Percentiles rank a stretch among this genome's conserved stretches.
phyloP scores from a whole-genome alignment of 2,329 filamentous ascomycete species.

The Fusarium algeriense region DNA sequence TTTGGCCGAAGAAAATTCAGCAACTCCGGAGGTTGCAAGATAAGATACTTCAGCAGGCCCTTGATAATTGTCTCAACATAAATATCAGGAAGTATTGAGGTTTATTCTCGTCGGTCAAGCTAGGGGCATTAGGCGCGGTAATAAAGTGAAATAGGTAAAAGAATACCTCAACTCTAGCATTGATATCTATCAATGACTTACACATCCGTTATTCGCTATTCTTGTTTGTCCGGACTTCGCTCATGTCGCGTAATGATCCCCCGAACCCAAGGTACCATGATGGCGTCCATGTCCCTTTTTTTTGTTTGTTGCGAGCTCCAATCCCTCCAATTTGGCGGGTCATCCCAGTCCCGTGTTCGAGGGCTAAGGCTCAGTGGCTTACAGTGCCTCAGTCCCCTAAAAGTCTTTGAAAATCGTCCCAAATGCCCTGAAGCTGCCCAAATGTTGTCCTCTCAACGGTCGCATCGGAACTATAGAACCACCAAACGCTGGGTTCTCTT shows the following conservation, averaged over 20 bases:
- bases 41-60: constrained; percentile 31
- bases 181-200: background rate
- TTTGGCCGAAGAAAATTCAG: constrained; percentile 29
- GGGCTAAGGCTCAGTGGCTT: constrained; percentile 8
- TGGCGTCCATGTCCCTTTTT: constrained; percentile 33
- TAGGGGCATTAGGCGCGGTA: background rate
- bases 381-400: constrained; percentile 20
- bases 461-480: constrained; percentile 19
- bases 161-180: background rate
- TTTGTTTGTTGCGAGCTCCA: constrained; percentile 16
- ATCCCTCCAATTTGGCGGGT: constrained; percentile 29
- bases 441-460: constrained; percentile 38
- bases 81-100: constrained; percentile 28
- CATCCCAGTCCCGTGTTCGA: constrained; percentile 12
- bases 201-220: constrained; percentile 5
- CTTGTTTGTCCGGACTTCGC: constrained; percentile 34
- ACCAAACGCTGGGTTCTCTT: constrained; percentile 25
- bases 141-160: background rate
- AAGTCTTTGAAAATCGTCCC: constrained; percentile 2
- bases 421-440: constrained; percentile 20
- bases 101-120: background rate
- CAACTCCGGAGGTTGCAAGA: constrained; percentile 16
- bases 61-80: constrained; percentile 43
- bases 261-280: constrained; percentile 42
- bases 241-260: constrained; percentile 42